phyloP scores from a whole-genome alignment of 805 yeast species.

The Crinitomyces ghanaensis region DNA sequence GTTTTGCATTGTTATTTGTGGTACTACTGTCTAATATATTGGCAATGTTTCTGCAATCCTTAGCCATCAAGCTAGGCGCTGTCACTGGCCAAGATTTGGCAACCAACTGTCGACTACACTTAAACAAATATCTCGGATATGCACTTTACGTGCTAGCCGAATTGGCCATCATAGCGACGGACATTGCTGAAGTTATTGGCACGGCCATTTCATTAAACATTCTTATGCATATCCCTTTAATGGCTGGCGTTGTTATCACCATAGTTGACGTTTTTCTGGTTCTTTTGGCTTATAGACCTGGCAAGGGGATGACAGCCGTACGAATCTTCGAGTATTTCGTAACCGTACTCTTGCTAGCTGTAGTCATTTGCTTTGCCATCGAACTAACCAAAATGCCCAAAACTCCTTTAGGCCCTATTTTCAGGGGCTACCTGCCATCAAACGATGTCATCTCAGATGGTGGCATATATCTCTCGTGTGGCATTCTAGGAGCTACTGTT shows the following conservation, averaged over 20 bases:
- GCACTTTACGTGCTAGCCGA: conserved; percentile 64
- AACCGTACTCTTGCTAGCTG: conserved; percentile 61
- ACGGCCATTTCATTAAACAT: conserved; percentile 80
- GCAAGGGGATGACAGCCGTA: conserved; percentile 66
- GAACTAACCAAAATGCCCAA: conserved; percentile 61
- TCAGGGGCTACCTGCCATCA: conserved; percentile 56
- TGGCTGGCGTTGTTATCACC: conserved; percentile 67
- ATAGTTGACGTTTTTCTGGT: conserved; percentile 77
- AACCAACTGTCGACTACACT: conserved; percentile 62
- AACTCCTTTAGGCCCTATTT: conserved; percentile 44
- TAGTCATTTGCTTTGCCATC: conserved; percentile 74
- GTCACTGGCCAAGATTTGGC: conserved; percentile 88
- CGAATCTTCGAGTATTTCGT: conserved; percentile 77
- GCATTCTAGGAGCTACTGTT: conserved; percentile 86
- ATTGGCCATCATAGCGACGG: conserved; percentile 83
- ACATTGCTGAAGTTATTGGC: conserved; percentile 89
- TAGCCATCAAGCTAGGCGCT: conserved; percentile 82
- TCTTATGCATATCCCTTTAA: conserved; percentile 59
- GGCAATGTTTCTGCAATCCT: conserved; percentile 76
- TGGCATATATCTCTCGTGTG: conserved; percentile 71
- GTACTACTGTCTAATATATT: conserved; percentile 69
- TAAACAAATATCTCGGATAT: conserved; percentile 57
- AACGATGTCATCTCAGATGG: conserved; percentile 39
- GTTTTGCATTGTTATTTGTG: conserved; percentile 67
- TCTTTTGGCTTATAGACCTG: conserved; percentile 77